A percentile compares a stretch with the other conserved stretches of the same genome.
Conservation (phyloP, 2,329 filamentous ascomycete genomes). For the Fusarium fracticaudum region DNA sequence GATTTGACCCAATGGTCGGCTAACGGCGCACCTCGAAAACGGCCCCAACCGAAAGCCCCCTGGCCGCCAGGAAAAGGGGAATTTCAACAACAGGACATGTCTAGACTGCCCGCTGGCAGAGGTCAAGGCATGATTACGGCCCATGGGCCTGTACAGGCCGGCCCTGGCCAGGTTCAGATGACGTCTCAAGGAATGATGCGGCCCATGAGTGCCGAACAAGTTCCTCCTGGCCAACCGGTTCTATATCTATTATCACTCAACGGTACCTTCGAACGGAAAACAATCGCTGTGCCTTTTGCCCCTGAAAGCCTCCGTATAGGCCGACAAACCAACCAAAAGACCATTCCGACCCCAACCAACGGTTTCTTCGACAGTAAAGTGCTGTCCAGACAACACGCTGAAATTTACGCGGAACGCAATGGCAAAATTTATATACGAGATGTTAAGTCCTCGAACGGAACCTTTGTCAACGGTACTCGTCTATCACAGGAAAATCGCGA, state of each 20-base stretch:
- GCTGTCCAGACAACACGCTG: conserved; percentile 92
- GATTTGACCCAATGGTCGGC: conserved; percentile 62
- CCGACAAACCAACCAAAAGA: conserved; percentile 96
- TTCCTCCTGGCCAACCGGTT: conserved; percentile 75
- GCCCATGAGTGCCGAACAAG: conserved; percentile 68
- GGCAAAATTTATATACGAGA: conserved; percentile 97
- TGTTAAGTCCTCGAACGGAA: conserved; percentile 98
- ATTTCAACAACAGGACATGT: conserved; percentile 56
- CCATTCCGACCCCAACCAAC: conserved; percentile 87
- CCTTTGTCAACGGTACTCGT: conserved; percentile 93
- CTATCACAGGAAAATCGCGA: conserved; percentile 94
- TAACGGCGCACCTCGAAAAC: conserved; percentile 61
- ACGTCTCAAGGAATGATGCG: conserved; percentile 66
- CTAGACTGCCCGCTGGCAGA: conserved; percentile 55
- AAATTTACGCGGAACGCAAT: conserved; percentile 86
- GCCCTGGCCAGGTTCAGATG: conserved; percentile 48
- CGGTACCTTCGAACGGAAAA: conserved; percentile 96
- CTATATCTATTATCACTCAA: conserved; percentile 91
- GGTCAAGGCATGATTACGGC: conserved; percentile 53
- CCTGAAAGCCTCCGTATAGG: conserved; percentile 97
- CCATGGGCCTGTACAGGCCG: conserved; percentile 47
- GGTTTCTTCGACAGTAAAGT: conserved; percentile 99
- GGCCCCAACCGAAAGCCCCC: conserved; percentile 59
- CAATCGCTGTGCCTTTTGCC: conserved; percentile 89
- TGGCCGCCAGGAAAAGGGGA: conserved; percentile 63